Base-by-base conservation (phyloP, 257 asterid genomes). In the Nicotiana otophora region DNA sequence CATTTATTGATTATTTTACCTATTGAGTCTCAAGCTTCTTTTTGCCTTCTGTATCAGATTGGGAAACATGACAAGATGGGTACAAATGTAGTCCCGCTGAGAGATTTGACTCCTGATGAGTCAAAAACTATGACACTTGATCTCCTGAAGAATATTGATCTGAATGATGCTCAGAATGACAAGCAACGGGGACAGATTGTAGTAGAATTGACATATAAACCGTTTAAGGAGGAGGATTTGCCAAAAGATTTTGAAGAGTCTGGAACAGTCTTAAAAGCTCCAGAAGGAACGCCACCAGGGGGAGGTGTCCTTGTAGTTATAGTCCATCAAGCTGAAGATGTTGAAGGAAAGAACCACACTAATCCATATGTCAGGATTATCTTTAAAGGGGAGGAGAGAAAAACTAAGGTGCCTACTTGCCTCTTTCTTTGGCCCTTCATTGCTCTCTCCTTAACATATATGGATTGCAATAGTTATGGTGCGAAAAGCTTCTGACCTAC, bases 41-140 rank as follows among this genome's bases (percentile, higher is more conserved):
- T 34, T 14, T 42, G 48, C 55, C 78, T 76, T 67, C 72, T 66
- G 64, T 86, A 33, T 69, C 87, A 96, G 99, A 91, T 96, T 77
- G 97, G 98, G 78, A 94, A 93, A 86, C 98, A 96, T 86, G 99
- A 94, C 3, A 94, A 90, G 90, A 96, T 96, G 99, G 98, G 99
- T 57, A 89, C 89, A 95, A 94, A 90, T 57, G 88, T 89, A 28
- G 91, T 96, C 88, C 93, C 94, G 68, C 63, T 96, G 77, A 96
- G 94, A 87, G 97, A 94, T 34, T 94, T 93, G 68, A 87, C 96
- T 48, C 94, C 91, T 7, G 91, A 96, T 81, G 98, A 96, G 84
- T 42, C 95, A 53, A 92, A 90, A 84, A 83, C 81, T 30, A 69
- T 89, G 97, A 91, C 91, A 15, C 89, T 94, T 17, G 90, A 91